Evolutionary conservation across 805 yeast genomes (phyloP), one percentile per base, ranked within the genome.

Genomic region (Middelhovenomyces tepae): DNA sequence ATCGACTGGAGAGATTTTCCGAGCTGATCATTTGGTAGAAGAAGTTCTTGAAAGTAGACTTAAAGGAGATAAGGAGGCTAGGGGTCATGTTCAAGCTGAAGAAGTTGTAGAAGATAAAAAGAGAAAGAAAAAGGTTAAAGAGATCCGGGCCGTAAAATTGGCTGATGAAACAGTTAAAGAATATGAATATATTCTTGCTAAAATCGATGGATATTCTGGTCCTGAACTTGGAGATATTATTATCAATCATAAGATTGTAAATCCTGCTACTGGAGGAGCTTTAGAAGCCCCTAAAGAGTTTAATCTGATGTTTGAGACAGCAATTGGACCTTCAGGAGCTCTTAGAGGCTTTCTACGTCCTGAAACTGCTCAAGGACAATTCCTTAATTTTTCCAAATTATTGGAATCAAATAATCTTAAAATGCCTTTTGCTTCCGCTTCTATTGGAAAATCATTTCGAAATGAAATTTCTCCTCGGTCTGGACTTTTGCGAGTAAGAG

Each of bases 331-430:
- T 41, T 83, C 96, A 34, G 98, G 98, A 53, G 85, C 79, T 57
- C 65, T 87, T 59, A 87, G 83, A 68, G 98, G 98, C 47, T 91
- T 73, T 64, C 65, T 91, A 56, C 78, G 99, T 64, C 99, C 99
- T 41, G 99, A 91, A 68, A 91, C 99, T 44, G 99, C 99, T 16
- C 99, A 91, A 70, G 99, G 99, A 54, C 98, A 91, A 67, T 91
- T 91, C 60, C 71, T 91, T 56, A 91, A 91, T 71, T 91, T 91
- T 66, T 74, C 75, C 68, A 93, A 89, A 64, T 71, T 91, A 53
- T 73, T 85, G 51, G 98, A 91, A 54, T 83, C 77, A 70, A 91
- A 91, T 74, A 91, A 91, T 66, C 77, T 80, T 61, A 82, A 78
- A 61, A 87, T 93, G 89, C 99, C 99, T 38, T 91, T 91, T 62